phyloP scores from a whole-genome alignment of 2,329 filamentous ascomycete species.

The Talaromyces sp. region DNA sequence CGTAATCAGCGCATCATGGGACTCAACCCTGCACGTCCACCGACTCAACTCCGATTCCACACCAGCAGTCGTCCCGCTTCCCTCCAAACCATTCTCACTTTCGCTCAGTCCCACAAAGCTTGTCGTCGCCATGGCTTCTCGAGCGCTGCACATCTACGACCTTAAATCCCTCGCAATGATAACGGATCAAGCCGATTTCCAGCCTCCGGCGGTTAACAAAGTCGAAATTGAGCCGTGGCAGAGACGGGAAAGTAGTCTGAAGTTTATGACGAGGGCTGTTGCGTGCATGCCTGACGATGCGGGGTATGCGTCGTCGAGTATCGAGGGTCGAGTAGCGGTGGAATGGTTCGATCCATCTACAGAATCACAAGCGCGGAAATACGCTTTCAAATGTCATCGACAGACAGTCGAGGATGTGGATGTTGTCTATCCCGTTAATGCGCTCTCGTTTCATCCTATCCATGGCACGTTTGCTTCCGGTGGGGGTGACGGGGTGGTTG shows the following conservation, averaged over 20 bases:
- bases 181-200: constrained; percentile 47
- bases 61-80: constrained; percentile 68
- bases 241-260: constrained; percentile 85
- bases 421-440: constrained; percentile 88
- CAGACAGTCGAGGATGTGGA: constrained; percentile 69
- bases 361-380: constrained; percentile 87
- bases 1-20: constrained; percentile 90
- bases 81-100: constrained; percentile 85
- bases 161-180: constrained; percentile 64
- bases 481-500: constrained; percentile 87
- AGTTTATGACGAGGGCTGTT: constrained; percentile 91
- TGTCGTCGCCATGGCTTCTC: constrained; percentile 92
- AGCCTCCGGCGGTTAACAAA: constrained; percentile 37
- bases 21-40: constrained; percentile 84
- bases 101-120: constrained; percentile 76
- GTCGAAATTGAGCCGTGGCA: constrained; percentile 78
- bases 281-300: constrained; percentile 96
- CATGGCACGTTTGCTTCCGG: constrained; percentile 84
- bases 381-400: constrained; percentile 97
- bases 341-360: constrained; percentile 94
- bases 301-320: constrained; percentile 87
- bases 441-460: constrained; percentile 80
- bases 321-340: constrained; percentile 92
- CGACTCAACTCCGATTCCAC: constrained; percentile 55
- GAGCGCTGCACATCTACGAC: constrained; percentile 93